Evolutionary conservation across 371 early-diverging fungal species (phyloP).

Genomic region (Syncephalastrum monosporum): DNA sequence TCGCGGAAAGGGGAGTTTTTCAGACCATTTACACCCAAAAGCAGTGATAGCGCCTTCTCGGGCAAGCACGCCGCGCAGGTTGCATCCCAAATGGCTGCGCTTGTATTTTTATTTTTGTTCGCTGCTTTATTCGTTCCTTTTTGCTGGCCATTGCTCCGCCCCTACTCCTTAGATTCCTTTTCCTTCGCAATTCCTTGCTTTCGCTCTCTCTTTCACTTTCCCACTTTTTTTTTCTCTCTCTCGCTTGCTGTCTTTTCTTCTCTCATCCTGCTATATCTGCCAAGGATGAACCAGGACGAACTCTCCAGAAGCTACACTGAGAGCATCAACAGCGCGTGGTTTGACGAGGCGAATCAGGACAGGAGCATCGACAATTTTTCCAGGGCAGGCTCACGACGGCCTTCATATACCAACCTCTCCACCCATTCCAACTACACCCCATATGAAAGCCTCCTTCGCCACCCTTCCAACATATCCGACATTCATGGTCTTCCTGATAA

Average conservation of each 20-base stretch:
- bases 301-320: slow-evolving; percentile 35
- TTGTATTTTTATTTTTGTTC: too few relatives aligned
- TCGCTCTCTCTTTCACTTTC: slow-evolving; percentile 3
- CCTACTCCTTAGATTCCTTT: slow-evolving; percentile 4
- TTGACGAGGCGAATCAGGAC: slow-evolving; percentile 4
- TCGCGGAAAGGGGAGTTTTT: too few relatives aligned
- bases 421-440: slow-evolving; percentile 8
- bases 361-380: not conserved
- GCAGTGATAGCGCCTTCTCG: too few relatives aligned
- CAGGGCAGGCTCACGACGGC: not conserved
- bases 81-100: too few relatives aligned
- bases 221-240: not conserved
- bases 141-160: too few relatives aligned
- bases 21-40: too few relatives aligned
- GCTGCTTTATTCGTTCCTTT: too few relatives aligned
- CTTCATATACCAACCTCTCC: slow-evolving; percentile 8
- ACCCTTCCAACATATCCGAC: slow-evolving; percentile 2
- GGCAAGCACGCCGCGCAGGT: too few relatives aligned
- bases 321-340: slow-evolving; percentile 25
- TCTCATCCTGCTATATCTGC: not conserved
- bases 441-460: not conserved
- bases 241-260: not conserved
- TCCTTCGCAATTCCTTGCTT: not conserved
- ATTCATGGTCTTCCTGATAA: not conserved
- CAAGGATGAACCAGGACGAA: slow-evolving; percentile 15